phyloP scores from a whole-genome alignment of 2,329 filamentous ascomycete genomes.

The Fonsecaea nubica region DNA sequence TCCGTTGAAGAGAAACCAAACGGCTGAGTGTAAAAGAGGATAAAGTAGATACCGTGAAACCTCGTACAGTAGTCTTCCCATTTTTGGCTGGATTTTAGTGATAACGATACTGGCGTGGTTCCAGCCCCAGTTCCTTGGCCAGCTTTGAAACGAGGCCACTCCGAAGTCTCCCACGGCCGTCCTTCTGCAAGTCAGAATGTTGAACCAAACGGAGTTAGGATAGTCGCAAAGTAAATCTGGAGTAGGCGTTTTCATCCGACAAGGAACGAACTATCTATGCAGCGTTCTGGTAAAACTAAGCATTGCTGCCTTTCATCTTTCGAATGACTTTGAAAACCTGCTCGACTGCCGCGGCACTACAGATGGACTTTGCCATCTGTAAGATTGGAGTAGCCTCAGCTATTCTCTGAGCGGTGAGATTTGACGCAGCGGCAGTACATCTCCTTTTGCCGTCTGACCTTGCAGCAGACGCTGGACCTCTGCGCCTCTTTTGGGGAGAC shows the following conservation, averaged over 20 bases:
- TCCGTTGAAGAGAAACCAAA: background rate
- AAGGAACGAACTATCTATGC: too few species aligned
- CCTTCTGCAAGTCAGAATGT: background rate
- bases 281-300: too few species aligned
- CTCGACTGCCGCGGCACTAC: background rate
- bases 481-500: too few species aligned
- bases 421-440: too few species aligned
- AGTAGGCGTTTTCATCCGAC: background rate
- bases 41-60: slow-evolving; percentile 3
- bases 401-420: too few species aligned
- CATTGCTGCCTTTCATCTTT: background rate
- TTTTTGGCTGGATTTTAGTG: background rate
- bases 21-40: background rate
- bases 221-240: background rate
- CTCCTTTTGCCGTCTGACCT: too few species aligned
- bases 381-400: background rate
- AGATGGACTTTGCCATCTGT: background rate
- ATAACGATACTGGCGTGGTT: background rate
- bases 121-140: background rate
- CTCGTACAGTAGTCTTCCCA: background rate
- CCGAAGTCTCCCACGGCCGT: background rate
- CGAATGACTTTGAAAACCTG: slow-evolving; percentile 1
- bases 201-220: background rate
- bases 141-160: background rate
- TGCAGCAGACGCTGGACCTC: too few species aligned